Conservation (phyloP, 1,139 yeast genomes). For the Taphrina confusa region DNA sequence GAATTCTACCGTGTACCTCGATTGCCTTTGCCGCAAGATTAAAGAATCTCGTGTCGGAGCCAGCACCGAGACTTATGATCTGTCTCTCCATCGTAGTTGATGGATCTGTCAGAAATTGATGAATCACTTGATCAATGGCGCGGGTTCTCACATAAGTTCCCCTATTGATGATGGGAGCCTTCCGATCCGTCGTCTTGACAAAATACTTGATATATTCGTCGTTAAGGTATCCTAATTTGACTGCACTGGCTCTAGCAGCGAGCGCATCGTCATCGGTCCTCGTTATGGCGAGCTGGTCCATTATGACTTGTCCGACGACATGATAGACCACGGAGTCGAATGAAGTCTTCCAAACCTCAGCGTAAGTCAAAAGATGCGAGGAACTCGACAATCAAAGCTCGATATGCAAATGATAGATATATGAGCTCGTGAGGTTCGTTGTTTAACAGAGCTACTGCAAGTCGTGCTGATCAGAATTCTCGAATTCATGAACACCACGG, state of each 20-base stretch:
- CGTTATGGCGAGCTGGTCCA: constrained; percentile 15
- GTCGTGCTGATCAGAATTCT: no score
- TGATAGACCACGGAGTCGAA: no score
- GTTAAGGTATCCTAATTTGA: constrained; percentile 55
- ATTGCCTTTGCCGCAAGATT: constrained; percentile 47
- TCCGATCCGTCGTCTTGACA: constrained; percentile 47
- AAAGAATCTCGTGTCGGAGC: constrained; percentile 85
- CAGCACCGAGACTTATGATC: constrained; percentile 87
- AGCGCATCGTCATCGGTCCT: constrained; percentile 33
- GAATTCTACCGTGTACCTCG: not conserved
- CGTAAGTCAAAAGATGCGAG: no score
- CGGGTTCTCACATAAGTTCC: constrained; percentile 79
- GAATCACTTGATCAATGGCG: constrained; percentile 60
- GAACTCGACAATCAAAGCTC: no score
- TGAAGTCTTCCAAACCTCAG: no score
- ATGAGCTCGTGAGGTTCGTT: no score
- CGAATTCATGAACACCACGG: no score
- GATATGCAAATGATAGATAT: no score
- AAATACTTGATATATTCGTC: constrained; percentile 57
- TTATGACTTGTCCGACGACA: no score
- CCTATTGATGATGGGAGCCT: constrained; percentile 65
- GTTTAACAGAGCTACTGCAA: no score
- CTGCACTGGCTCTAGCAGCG: constrained; percentile 48
- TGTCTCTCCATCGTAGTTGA: constrained; percentile 50
- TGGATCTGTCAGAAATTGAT: constrained; percentile 50